phyloP scores from a whole-genome alignment of 306 rosid species.

The Lupinus albus region DNA sequence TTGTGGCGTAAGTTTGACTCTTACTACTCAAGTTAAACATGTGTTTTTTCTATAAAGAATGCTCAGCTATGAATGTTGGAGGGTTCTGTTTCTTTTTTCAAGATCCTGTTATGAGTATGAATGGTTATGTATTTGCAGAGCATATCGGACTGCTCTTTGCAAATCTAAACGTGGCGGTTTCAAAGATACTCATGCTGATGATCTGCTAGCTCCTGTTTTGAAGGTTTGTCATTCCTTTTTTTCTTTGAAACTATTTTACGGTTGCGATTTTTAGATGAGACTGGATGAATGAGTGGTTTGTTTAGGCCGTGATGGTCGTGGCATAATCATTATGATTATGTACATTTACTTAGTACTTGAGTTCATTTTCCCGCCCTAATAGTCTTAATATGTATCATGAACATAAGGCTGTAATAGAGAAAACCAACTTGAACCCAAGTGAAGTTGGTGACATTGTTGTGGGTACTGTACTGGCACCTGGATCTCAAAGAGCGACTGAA shows the following conservation, averaged over 20 bases:
- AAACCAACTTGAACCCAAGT: slow-evolving; percentile 73
- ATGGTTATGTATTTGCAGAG: slow-evolving; percentile 50
- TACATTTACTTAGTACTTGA: not conserved
- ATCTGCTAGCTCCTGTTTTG: slow-evolving; percentile 87
- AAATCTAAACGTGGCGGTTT: slow-evolving; percentile 91
- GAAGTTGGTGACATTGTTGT: slow-evolving; percentile 96
- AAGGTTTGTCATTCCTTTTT: slow-evolving; percentile 54
- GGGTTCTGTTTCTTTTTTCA: not conserved
- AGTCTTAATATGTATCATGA: not conserved
- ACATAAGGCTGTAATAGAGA: slow-evolving; percentile 73
- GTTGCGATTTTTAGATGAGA: not conserved
- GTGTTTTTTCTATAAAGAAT: not conserved
- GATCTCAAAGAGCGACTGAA: slow-evolving; percentile 90
- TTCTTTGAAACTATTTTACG: not conserved
- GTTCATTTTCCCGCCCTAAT: not conserved
- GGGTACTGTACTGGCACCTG: slow-evolving; percentile 83
- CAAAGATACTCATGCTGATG: slow-evolving; percentile 86
- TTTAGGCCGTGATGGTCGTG: not conserved
- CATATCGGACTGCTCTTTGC: slow-evolving; percentile 76
- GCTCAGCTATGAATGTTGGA: not conserved
- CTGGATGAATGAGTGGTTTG: not conserved
- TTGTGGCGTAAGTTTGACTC: slow-evolving; percentile 77
- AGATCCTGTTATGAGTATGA: not conserved
- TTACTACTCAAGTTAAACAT: not conserved
- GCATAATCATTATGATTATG: not conserved